Evolutionary conservation across 2,329 filamentous ascomycete genomes (phyloP).

Genomic region (Claviceps pazoutovae): DNA sequence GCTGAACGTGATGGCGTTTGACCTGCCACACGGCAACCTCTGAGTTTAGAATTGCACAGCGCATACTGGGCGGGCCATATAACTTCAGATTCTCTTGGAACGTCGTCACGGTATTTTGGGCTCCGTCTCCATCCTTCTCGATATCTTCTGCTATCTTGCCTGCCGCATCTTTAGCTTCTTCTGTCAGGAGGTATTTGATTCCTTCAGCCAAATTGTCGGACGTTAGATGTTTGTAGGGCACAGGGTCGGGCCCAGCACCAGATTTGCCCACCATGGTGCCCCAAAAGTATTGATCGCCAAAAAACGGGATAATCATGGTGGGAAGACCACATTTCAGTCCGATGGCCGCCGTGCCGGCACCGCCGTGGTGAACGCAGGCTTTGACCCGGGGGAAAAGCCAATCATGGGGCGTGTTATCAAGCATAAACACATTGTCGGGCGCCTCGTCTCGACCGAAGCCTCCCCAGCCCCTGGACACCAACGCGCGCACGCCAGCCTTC

Average conservation of each 20-base stretch:
- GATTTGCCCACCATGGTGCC: constrained; percentile 52
- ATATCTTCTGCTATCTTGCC: constrained; percentile 47
- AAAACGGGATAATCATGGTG: constrained; percentile 67
- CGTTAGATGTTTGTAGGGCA: constrained; percentile 54
- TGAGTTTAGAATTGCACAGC: constrained; percentile 51
- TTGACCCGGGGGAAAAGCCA: constrained; percentile 58
- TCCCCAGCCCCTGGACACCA: constrained; percentile 67
- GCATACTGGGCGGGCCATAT: constrained; percentile 38
- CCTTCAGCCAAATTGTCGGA: constrained; percentile 54
- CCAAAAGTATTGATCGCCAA: constrained; percentile 71
- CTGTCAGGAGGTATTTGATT: constrained; percentile 51
- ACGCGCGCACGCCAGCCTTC: constrained; percentile 50
- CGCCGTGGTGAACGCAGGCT: constrained; percentile 62
- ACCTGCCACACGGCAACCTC: constrained; percentile 52
- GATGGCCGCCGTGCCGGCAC: constrained; percentile 63
- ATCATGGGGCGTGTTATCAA: constrained; percentile 63
- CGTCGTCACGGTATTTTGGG: constrained; percentile 51
- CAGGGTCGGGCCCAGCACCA: constrained; percentile 49
- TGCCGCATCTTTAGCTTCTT: constrained; percentile 44
- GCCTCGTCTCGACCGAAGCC: constrained; percentile 45
- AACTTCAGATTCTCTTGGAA: constrained; percentile 50
- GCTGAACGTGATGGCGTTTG: constrained; percentile 43
- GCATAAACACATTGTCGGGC: constrained; percentile 54
- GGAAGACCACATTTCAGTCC: constrained; percentile 58
- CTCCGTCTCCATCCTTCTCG: constrained; percentile 50